Evolutionary conservation across 1,139 yeast genomes (phyloP).

Genomic region (Suhomyces maxii): DNA sequence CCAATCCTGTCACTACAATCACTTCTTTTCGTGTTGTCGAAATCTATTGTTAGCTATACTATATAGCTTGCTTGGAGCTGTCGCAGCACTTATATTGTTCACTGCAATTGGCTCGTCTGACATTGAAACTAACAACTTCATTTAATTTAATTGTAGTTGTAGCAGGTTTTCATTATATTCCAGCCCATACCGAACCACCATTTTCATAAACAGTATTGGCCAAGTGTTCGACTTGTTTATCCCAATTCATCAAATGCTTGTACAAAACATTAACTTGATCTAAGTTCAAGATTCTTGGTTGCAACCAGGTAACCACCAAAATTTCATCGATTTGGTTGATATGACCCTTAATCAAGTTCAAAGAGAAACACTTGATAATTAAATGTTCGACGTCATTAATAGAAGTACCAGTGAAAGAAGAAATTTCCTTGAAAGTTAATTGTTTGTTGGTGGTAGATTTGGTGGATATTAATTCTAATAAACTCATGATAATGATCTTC

Average conservation of each 20-base stretch:
- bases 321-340: constrained; percentile 84
- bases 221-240: constrained; percentile 64
- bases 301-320: constrained; percentile 88
- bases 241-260: constrained; percentile 75
- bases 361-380: constrained; percentile 86
- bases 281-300: constrained; percentile 86
- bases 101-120: too few relatives aligned
- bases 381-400: constrained; percentile 81
- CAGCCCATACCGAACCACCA: constrained; percentile 46
- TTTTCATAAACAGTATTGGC: constrained; percentile 44
- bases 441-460: constrained; percentile 75
- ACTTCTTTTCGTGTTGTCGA: not conserved
- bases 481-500: constrained; percentile 88
- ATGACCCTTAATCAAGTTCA: constrained; percentile 78
- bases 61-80: too few relatives aligned
- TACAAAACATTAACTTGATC: constrained; percentile 79
- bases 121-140: too few relatives aligned
- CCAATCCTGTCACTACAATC: too few relatives aligned
- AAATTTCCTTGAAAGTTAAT: constrained; percentile 71
- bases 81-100: too few relatives aligned
- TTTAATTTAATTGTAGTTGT: too few relatives aligned
- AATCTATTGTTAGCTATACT: not conserved
- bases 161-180: constrained; percentile 16
- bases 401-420: constrained; percentile 66
- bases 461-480: constrained; percentile 82